A percentile compares a stretch with the other conserved stretches of the same genome.
These are phyloP conservation scores for Telopea speciosissima DNA, from an alignment of 177 flowering plant genomes.

Conservation along the genomic window DNA sequence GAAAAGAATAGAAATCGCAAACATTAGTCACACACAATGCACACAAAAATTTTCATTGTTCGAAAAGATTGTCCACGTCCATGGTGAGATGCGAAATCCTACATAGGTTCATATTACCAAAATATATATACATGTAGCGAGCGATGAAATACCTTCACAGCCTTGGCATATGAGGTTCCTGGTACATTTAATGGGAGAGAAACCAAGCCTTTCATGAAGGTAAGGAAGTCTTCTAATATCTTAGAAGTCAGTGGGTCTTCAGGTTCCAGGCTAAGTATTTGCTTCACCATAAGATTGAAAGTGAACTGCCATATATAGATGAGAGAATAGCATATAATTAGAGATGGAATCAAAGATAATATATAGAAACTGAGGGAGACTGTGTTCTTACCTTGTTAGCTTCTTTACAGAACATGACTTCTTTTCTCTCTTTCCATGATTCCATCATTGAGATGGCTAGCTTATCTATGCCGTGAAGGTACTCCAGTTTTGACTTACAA, in stretches of 20 bases:
- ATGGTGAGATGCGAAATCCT: too few species aligned
- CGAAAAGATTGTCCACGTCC: too few species aligned
- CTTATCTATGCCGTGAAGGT: not conserved
- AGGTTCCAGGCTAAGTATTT: not conserved
- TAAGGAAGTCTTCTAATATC: not conserved
- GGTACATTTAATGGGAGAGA: constrained; percentile 66
- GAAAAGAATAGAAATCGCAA: too few species aligned
- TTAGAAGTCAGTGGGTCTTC: constrained; percentile 8
- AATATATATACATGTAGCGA: too few species aligned
- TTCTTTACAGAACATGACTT: not conserved
- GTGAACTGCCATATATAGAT: not conserved
- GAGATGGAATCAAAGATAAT: not conserved
- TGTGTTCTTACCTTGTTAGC: not conserved
- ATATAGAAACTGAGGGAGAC: too few species aligned
- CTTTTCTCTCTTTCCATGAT: not conserved
- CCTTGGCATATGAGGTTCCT: constrained; percentile 59
- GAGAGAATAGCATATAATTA: too few species aligned
- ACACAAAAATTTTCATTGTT: too few species aligned
- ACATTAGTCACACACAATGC: too few species aligned
- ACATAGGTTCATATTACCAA: too few species aligned
- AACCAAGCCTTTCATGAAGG: constrained; percentile 52
- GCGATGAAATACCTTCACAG: constrained; percentile 39
- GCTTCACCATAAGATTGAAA: not conserved
- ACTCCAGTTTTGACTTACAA: not conserved
- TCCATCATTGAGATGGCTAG: not conserved